A percentile compares a stretch with the other conserved stretches of the same genome.
phyloP scores from a whole-genome alignment of 345 rosid genomes.

The Sisymbrium irio region DNA sequence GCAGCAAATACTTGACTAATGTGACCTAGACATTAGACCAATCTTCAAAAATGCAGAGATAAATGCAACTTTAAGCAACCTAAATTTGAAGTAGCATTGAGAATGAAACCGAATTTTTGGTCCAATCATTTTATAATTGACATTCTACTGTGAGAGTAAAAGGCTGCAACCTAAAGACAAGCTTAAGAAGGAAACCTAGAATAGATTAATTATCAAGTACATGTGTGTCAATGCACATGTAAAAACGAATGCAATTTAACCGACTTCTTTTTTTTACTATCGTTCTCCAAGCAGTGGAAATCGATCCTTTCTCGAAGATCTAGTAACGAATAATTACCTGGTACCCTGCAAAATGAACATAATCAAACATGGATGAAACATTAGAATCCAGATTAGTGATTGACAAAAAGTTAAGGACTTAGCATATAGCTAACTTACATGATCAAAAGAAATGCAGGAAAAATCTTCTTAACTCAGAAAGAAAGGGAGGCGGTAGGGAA shows the following conservation, averaged over 20 bases:
- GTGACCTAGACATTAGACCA: constrained; percentile 8
- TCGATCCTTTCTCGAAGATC: constrained; percentile 24
- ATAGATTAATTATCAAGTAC: neutral
- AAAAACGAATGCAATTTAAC: constrained; percentile 4
- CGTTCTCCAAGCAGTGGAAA: constrained; percentile 21
- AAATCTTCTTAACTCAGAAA: neutral
- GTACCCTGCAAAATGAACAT: constrained; percentile 70
- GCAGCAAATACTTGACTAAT: constrained; percentile 12
- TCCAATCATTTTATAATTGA: constrained; percentile 3
- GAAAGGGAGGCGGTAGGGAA: neutral
- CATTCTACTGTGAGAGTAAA: constrained; percentile 1
- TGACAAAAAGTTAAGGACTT: neutral
- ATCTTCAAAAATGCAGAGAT: neutral
- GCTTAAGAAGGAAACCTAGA: constrained; percentile 6
- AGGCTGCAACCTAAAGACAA: constrained; percentile 22
- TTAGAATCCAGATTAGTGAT: constrained; percentile 4
- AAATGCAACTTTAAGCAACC: neutral
- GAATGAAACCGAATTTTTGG: neutral
- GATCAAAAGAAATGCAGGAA: constrained; percentile 1
- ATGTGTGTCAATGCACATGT: constrained; percentile 1
- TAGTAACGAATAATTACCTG: constrained; percentile 62
- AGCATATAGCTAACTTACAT: neutral
- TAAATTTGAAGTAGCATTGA: constrained; percentile 9
- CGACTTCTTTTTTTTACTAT: constrained; percentile 3
- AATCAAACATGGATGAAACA: constrained; percentile 11